These are phyloP conservation scores for Daldinia sp. DNA, from an alignment of 2,329 filamentous ascomycete species.

Conservation along the genomic window DNA sequence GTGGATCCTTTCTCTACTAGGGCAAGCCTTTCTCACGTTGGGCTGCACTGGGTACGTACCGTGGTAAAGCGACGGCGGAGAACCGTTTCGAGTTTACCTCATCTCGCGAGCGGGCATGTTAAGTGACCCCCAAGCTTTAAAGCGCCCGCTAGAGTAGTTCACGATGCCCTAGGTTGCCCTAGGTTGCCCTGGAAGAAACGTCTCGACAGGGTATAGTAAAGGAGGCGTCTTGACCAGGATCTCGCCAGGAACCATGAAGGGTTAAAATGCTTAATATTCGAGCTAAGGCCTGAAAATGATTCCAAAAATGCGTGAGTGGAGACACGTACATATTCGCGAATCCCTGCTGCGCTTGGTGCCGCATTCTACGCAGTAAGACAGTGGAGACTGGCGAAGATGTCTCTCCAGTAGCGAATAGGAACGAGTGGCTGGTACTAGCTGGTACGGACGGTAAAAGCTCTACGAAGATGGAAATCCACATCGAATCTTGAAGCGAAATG, in stretches of 20 bases:
- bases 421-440: background rate
- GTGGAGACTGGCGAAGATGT: background rate
- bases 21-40: background rate
- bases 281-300: slow-evolving; percentile 2
- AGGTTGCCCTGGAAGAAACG: slow-evolving; percentile 6
- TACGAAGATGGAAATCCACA: slow-evolving; percentile 11
- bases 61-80: slow-evolving; percentile 6
- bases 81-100: slow-evolving; percentile 33
- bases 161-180: background rate
- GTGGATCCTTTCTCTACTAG: slow-evolving; percentile 11
- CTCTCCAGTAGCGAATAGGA: slow-evolving; percentile 7
- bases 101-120: slow-evolving; percentile 2
- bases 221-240: slow-evolving; percentile 1
- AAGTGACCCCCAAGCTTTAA: slow-evolving; percentile 4
- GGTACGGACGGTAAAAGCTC: background rate
- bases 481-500: slow-evolving; percentile 6
- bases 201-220: slow-evolving; percentile 12
- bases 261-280: slow-evolving; percentile 3
- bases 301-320: slow-evolving; percentile 7
- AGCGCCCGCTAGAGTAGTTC: slow-evolving; percentile 12
- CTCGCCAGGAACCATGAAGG: background rate
- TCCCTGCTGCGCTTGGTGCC: slow-evolving; percentile 6
- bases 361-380: slow-evolving; percentile 3
- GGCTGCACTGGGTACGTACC: background rate
- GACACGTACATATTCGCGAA: background rate